Conservation (phyloP, 805 yeast genomes). For the Lachancea mirantina region DNA sequence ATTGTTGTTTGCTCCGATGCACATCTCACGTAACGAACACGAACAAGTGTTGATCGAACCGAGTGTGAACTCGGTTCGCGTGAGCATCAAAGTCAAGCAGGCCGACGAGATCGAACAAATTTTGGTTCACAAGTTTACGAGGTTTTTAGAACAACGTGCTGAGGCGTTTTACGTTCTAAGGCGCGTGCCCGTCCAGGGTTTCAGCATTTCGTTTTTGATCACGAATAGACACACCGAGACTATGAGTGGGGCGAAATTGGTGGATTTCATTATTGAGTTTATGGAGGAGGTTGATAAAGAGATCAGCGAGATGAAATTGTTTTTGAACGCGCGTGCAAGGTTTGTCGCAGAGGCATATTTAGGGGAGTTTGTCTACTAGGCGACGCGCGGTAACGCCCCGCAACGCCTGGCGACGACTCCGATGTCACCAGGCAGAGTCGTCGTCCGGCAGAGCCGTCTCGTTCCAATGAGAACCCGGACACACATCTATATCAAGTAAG, state of each 20-base stretch:
- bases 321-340: constrained; percentile 94
- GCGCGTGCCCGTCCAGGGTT: constrained; percentile 83
- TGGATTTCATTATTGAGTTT: constrained; percentile 94
- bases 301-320: constrained; percentile 95
- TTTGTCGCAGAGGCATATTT: constrained; percentile 94
- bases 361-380: constrained; percentile 67
- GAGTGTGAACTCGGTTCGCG: constrained; percentile 84
- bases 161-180: constrained; percentile 89
- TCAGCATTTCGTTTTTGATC: constrained; percentile 86
- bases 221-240: constrained; percentile 93
- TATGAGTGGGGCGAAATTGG: constrained; percentile 90
- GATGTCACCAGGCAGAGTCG: constrained; percentile 1
- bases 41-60: constrained; percentile 92
- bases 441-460: too few relatives aligned
- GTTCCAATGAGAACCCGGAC: too few relatives aligned
- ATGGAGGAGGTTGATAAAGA: constrained; percentile 99
- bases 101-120: constrained; percentile 96
- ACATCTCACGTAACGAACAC: constrained; percentile 85
- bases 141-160: constrained; percentile 92
- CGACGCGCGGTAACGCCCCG: not conserved
- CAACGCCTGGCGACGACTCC: too few relatives aligned
- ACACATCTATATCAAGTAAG: too few relatives aligned
- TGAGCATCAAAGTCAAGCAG: constrained; percentile 88
- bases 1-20: constrained; percentile 80
- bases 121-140: constrained; percentile 87